Base-by-base conservation (phyloP, 768 basidiomycete species). In the Phaeotremella skinneri region DNA sequence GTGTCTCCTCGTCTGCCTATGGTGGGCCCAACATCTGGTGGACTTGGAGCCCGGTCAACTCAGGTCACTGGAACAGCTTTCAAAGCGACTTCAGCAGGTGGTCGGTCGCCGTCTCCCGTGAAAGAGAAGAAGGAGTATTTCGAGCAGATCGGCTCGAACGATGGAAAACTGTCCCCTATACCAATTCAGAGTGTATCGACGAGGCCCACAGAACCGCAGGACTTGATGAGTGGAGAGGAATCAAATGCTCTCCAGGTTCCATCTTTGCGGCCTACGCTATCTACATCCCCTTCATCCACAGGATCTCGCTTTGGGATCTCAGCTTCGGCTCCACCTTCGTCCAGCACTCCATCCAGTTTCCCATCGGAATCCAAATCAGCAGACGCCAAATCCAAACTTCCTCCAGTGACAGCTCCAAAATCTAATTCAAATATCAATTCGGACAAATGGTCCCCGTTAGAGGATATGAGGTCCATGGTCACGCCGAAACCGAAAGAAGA, bases 61-160 rank as follows among this genome's bases (percentile, higher is more conserved):
- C 70, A 77, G n/a, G 76, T 75, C 21, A 75, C 76, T 1, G 76
- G 76, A 2, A 72, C 76, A 13, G 74, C 74, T 11, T 77, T 77
- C 66, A 72, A 66, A 34, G 55, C 26, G 2, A 37, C 20, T 25
- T 20, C 53, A 6, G 30, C 48, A 4, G 51, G 27, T 7, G 25
- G 31, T 14, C 53, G 29, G 16, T 51, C 58, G 26, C 61, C 61
- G 0, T 49, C 63, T 4, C 47, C 62, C 1, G 16, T 56, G 20
- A 17, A 60, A 7, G 20, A 23, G 17, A 66, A 59, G 31, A 54
- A 32, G 5, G 67, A 71, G 16, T 64, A 65, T 49, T 65, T 67
- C 42, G 53, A 53, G n/a, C 25, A 49, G 32, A 25, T 47, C 45
- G 9, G 47, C 47, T 34, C 26, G 31, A 25, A 21, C 52, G 34